Conservation (phyloP, 495 filamentous ascomycete species). For the Neurospora sp. region DNA sequence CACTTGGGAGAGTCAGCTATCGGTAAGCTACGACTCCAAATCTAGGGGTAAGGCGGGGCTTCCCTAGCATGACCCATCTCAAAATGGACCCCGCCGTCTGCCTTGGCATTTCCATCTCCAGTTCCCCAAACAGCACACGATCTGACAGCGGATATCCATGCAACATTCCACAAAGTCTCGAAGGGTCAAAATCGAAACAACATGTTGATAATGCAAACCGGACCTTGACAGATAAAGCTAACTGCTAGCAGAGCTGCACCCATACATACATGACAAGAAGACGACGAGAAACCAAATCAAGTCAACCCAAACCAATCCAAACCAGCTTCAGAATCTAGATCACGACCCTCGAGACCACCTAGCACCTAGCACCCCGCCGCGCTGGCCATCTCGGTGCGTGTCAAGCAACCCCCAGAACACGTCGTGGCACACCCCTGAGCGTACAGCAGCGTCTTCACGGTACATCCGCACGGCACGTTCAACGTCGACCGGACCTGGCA, state of each 20-base stretch:
- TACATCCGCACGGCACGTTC: slow-evolving; percentile 29
- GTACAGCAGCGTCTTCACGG: slow-evolving; percentile 27
- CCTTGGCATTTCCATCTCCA: background rate
- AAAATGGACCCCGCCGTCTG: background rate
- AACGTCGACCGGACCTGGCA: slow-evolving; percentile 24
- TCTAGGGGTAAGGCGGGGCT: background rate
- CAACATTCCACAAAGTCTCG: background rate
- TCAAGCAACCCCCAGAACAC: slow-evolving; percentile 27
- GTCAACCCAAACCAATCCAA: slow-evolving; percentile 5
- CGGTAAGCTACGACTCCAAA: background rate
- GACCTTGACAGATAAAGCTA: background rate
- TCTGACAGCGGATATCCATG: background rate
- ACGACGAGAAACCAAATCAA: background rate
- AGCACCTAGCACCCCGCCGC: background rate
- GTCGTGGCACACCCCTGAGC: slow-evolving; percentile 31
- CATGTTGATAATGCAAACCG: background rate
- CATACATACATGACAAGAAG: background rate
- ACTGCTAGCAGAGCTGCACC: background rate
- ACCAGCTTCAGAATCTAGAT: background rate
- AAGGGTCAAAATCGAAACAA: background rate
- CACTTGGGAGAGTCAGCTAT: background rate
- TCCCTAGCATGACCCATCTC: background rate
- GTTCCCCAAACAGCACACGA: background rate
- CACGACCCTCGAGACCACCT: background rate
- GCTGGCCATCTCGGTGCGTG: slow-evolving; percentile 23